phyloP scores from a whole-genome alignment of 2,329 filamentous ascomycete genomes.

The Ceratocystiopsis minuta region DNA sequence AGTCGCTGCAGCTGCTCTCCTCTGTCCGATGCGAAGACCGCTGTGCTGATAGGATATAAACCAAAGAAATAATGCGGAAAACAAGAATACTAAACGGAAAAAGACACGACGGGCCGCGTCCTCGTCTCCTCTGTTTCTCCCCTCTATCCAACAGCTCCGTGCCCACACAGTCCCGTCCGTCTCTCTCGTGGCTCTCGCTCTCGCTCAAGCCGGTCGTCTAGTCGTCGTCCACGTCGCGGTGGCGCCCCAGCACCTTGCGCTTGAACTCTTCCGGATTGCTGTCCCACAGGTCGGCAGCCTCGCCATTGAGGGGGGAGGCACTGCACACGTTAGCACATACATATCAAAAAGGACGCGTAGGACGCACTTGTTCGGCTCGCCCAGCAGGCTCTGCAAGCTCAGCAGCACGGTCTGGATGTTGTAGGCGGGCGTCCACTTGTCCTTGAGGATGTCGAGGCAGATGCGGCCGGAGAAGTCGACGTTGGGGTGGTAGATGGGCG shows the following conservation, averaged over 20 bases:
- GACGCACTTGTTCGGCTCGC: slow-evolving; percentile 86
- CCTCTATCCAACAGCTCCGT: slow-evolving; percentile 5
- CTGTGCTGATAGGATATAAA: too few relatives aligned
- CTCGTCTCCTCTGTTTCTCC: too few relatives aligned
- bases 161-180: neutral
- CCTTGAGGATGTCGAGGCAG: slow-evolving; percentile 94
- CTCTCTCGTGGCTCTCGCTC: neutral
- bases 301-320: slow-evolving; percentile 83
- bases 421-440: slow-evolving; percentile 97
- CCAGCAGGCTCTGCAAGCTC: slow-evolving; percentile 84
- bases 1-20: too few relatives aligned
- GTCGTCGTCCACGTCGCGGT: slow-evolving; percentile 48
- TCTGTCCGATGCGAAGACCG: too few relatives aligned
- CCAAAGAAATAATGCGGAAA: too few relatives aligned
- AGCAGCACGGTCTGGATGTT: slow-evolving; percentile 87
- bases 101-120: too few relatives aligned
- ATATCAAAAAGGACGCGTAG: neutral
- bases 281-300: slow-evolving; percentile 93
- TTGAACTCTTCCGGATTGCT: slow-evolving; percentile 76
- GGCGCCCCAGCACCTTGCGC: slow-evolving; percentile 46
- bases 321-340: too few relatives aligned
- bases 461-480: slow-evolving; percentile 95
- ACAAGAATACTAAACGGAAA: too few relatives aligned
- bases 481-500: slow-evolving; percentile 97
- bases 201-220: slow-evolving; percentile 12